These are phyloP conservation scores for Dactylellina sp. DNA, from an alignment of 2,329 filamentous ascomycete species.

Conservation along the genomic window DNA sequence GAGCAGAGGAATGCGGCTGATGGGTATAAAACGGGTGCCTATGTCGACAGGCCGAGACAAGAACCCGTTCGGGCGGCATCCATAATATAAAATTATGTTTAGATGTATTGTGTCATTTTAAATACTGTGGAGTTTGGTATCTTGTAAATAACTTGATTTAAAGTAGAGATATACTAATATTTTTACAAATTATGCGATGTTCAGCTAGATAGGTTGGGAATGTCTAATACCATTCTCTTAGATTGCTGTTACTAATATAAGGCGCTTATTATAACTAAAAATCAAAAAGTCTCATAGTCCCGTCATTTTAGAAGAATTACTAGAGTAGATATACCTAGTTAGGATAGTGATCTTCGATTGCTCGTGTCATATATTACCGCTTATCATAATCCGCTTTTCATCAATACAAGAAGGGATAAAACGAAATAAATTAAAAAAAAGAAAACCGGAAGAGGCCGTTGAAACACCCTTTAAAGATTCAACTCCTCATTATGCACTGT, in stretches of 20 bases:
- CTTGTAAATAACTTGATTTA: not conserved
- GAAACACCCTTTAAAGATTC: constrained; percentile 44
- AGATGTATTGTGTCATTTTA: not conserved
- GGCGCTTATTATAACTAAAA: not conserved
- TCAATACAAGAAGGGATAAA: not conserved
- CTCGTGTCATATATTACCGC: constrained; percentile 22
- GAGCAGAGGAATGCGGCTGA: constrained; percentile 36
- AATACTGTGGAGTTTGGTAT: not conserved
- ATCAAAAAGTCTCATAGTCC: not conserved
- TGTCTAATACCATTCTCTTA: too few species aligned
- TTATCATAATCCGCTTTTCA: constrained; percentile 7
- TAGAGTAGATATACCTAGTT: too few species aligned
- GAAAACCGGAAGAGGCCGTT: constrained; percentile 58
- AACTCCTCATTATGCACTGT: constrained; percentile 57
- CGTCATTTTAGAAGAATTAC: too few species aligned
- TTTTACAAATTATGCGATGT: too few species aligned
- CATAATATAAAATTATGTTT: too few species aligned
- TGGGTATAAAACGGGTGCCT: constrained; percentile 13
- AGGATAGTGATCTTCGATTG: constrained; percentile 3
- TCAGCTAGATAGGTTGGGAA: too few species aligned
- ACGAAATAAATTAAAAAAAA: constrained; percentile 3
- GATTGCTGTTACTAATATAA: too few species aligned
- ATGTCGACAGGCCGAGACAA: constrained; percentile 5
- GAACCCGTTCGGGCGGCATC: not conserved
- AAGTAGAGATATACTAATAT: not conserved